A percentile compares a stretch with the other conserved stretches of the same genome.
phyloP scores from a whole-genome alignment of 1,139 yeast species.

The Protomyces inouyei region DNA sequence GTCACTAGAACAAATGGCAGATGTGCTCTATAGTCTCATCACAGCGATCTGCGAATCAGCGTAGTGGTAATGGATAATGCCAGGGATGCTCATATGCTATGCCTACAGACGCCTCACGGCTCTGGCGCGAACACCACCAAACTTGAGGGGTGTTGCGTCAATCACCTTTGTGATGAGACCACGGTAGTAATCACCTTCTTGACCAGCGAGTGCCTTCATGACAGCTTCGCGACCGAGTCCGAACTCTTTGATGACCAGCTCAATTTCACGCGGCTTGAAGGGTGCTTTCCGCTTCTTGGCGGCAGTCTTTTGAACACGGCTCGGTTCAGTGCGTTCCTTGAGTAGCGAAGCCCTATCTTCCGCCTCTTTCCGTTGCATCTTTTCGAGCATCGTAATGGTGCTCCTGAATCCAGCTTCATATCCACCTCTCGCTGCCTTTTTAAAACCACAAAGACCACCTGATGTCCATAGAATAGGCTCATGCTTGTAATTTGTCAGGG shows the following conservation, averaged over 20 bases:
- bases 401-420: constrained; percentile 61
- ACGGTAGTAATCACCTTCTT: constrained; percentile 72
- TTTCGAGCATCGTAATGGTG: constrained; percentile 22
- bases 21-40: constrained; percentile 5
- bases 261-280: constrained; percentile 41
- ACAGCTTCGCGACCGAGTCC: constrained; percentile 92
- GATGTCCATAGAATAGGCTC: constrained; percentile 31
- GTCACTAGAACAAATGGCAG: constrained; percentile 7
- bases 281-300: constrained; percentile 53
- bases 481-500: constrained; percentile 25
- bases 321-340: constrained; percentile 63
- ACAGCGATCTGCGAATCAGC: constrained; percentile 2
- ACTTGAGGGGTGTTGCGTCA: constrained; percentile 75
- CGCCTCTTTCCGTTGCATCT: constrained; percentile 18
- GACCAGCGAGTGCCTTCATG: constrained; percentile 76
- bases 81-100: neutral
- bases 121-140: constrained; percentile 89
- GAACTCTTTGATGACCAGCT: constrained; percentile 71
- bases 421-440: constrained; percentile 61
- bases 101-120: constrained; percentile 68
- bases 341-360: constrained; percentile 9
- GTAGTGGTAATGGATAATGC: neutral
- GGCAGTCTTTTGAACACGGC: constrained; percentile 62
- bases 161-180: constrained; percentile 61
- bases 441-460: constrained; percentile 43